These are phyloP conservation scores for Neocallimastix lanati DNA, from an alignment of 192 early-diverging fungal species.

Conservation along the genomic window DNA sequence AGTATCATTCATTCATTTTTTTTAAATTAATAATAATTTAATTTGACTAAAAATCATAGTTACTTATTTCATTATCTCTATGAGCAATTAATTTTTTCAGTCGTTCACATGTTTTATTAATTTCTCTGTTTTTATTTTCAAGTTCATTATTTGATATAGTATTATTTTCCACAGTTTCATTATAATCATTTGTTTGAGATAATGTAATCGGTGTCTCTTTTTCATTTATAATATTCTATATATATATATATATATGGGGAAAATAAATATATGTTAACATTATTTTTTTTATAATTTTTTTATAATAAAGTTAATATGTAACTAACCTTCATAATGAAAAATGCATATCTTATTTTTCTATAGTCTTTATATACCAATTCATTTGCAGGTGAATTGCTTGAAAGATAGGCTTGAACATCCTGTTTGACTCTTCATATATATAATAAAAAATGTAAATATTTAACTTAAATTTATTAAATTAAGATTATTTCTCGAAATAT, in stretches of 20 bases:
- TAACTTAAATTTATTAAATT: too few relatives aligned
- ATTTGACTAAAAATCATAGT: too few relatives aligned
- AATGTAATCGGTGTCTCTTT: not conserved
- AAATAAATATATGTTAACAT: too few relatives aligned
- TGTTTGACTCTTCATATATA: constrained; percentile 14
- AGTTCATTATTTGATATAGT: not conserved
- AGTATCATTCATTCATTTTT: too few relatives aligned
- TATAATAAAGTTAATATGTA: too few relatives aligned
- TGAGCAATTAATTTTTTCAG: constrained; percentile 17
- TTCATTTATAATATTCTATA: not conserved
- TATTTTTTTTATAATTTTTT: too few relatives aligned
- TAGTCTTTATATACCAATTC: constrained; percentile 20
- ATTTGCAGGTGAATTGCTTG: constrained; percentile 10
- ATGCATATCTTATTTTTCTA: constrained; percentile 25
- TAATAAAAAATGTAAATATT: too few relatives aligned
- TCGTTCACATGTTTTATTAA: not conserved
- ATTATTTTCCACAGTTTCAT: not conserved
- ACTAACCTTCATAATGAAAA: constrained; percentile 18
- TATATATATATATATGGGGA: too few relatives aligned
- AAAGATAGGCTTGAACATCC: constrained; percentile 23
- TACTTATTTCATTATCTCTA: constrained; percentile 42
- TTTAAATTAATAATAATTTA: too few relatives aligned
- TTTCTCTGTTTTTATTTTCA: not conserved
- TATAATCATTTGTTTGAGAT: not conserved
- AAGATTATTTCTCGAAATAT: too few relatives aligned